Conservation (phyloP, 257 asterid genomes). For the Scutellaria galericulata region DNA sequence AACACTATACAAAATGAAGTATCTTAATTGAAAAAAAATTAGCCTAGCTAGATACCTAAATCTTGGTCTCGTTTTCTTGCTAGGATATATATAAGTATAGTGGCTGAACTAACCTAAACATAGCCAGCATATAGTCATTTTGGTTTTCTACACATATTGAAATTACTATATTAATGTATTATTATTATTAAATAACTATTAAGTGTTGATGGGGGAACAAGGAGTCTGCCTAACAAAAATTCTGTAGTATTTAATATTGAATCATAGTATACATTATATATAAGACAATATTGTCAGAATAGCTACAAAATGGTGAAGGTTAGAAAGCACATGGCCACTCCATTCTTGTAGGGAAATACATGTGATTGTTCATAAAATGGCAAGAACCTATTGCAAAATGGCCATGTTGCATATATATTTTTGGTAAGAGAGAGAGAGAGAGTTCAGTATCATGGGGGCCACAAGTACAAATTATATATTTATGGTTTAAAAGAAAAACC, state of each 20-base stretch:
- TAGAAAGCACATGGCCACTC: slow-evolving; percentile 57
- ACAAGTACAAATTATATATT: slow-evolving; percentile 31
- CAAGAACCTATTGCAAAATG: background rate
- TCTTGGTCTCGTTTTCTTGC: slow-evolving; percentile 18
- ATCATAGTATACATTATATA: slow-evolving; percentile 26
- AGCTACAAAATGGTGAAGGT: slow-evolving; percentile 35
- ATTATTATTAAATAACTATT: background rate
- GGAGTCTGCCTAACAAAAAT: slow-evolving; percentile 48
- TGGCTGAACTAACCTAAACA: slow-evolving; percentile 29
- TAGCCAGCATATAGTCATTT: background rate
- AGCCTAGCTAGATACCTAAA: no score
- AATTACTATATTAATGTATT: background rate
- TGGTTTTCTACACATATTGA: background rate
- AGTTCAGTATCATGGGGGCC: slow-evolving; percentile 23
- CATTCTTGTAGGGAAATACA: slow-evolving; percentile 53
- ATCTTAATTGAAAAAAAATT: no score
- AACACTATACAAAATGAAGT: no score
- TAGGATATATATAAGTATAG: background rate
- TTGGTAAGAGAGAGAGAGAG: background rate
- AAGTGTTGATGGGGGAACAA: slow-evolving; percentile 41
- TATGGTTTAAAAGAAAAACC: slow-evolving; percentile 14
- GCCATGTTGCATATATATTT: slow-evolving; percentile 1
- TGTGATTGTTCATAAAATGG: slow-evolving; percentile 38
- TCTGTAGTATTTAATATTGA: slow-evolving; percentile 22
- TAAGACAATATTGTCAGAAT: slow-evolving; percentile 41